phyloP scores from a whole-genome alignment of 495 filamentous ascomycete genomes.

The Halenospora varia region DNA sequence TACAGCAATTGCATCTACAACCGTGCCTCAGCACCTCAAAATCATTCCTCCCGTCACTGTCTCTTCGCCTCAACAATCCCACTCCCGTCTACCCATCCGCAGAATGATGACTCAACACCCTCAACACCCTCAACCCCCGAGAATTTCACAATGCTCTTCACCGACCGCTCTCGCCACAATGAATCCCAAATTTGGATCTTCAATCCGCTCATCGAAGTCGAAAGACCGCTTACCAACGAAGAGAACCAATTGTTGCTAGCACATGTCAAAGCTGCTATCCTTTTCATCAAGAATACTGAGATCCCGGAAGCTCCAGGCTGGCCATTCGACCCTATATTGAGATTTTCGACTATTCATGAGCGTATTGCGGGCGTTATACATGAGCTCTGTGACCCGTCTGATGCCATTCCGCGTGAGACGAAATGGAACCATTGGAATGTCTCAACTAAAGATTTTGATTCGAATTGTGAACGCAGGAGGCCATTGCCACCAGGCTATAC shows the following conservation, averaged over 20 bases:
- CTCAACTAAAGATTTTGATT: not conserved
- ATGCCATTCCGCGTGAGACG: constrained; percentile 6
- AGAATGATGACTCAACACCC: not conserved
- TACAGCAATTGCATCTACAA: constrained; percentile 18
- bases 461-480: not conserved
- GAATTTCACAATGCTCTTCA: constrained; percentile 21
- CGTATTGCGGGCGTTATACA: not conserved
- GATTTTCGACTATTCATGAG: constrained; percentile 17
- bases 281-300: constrained; percentile 14
- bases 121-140: not conserved
- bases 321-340: constrained; percentile 20
- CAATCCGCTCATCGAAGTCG: constrained; percentile 13
- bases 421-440: constrained; percentile 20
- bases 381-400: constrained; percentile 3
- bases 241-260: constrained; percentile 1
- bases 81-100: not conserved
- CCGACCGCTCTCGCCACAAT: constrained; percentile 18
- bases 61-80: constrained; percentile 25
- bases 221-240: not conserved
- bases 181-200: constrained; percentile 28
- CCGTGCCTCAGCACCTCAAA: constrained; percentile 20
- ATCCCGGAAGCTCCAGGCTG: constrained; percentile 23
- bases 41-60: constrained; percentile 20
- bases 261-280: constrained; percentile 11
- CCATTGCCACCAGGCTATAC: constrained; percentile 13